Conservation (phyloP, 805 yeast genomes). For the Kluyveromyces wickerhamii region DNA sequence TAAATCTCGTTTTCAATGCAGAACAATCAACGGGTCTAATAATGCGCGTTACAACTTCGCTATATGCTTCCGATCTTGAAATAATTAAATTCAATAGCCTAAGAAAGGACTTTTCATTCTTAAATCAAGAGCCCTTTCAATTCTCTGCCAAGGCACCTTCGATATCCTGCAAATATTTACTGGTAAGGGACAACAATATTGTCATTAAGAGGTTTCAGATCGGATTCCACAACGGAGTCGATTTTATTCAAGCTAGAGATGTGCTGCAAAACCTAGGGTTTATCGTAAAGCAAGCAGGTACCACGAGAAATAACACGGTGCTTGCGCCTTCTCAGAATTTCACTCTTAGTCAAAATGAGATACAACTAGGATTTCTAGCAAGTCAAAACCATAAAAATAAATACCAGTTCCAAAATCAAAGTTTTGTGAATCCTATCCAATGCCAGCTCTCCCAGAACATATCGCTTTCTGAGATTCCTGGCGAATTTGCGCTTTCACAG, state of each 20-base stretch:
- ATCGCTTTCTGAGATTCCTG: too few relatives aligned
- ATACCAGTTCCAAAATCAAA: background rate
- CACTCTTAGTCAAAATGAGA: background rate
- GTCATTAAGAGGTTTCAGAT: constrained; percentile 23
- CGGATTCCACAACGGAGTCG: constrained; percentile 11
- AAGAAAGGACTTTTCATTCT: background rate
- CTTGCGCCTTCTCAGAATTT: background rate
- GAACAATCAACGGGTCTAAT: background rate
- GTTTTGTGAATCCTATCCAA: background rate
- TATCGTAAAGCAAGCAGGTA: constrained; percentile 10
- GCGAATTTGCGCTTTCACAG: constrained; percentile 3
- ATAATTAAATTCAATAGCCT: background rate
- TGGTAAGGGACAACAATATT: constrained; percentile 1
- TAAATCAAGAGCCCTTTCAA: constrained; percentile 12
- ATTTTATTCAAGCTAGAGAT: constrained; percentile 9
- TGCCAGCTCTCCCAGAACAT: background rate
- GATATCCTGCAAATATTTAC: constrained; percentile 23
- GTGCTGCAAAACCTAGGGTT: constrained; percentile 9
- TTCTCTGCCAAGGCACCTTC: constrained; percentile 21
- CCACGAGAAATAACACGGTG: constrained; percentile 1
- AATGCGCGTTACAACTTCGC: background rate
- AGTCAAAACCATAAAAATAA: background rate
- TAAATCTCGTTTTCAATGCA: background rate
- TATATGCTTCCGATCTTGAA: background rate
- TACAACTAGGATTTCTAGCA: background rate